Base-by-base conservation (phyloP, 2,329 filamentous ascomycete species). In the Elsinoe perseae region DNA sequence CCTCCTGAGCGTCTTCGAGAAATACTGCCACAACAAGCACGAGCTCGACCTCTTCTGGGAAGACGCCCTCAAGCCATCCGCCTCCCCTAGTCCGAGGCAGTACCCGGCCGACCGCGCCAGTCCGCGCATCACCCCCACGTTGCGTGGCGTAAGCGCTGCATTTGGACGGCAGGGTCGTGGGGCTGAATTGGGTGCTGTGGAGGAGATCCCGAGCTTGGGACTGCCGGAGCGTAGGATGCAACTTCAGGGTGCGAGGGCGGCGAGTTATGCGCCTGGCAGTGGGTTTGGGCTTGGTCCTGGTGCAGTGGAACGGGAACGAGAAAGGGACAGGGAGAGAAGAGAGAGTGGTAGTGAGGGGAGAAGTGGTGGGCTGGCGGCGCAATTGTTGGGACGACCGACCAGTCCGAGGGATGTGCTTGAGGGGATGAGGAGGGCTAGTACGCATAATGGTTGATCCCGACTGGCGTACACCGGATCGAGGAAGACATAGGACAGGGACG, bases 1-100 rank as follows among this genome's bases (percentile, higher is more conserved):
- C 38, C 69, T 78, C 54, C 71, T 73, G 58, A 70, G 72, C 27
- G 69, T 72, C 25, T 63, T 78, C 27, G 72, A 75, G 60, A 63
- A 64, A 0, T 75, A 77, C 57, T 78, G 76, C 59, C 63, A 64
- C 0, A 69, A 76, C 56, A 63, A 68, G 23, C 61, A 64, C 8
- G 65, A 67, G 1, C 65, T 79, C 12, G 66, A 69, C 2, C 56
- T 58, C 1, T 75, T 79, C 60, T 79, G 76, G 61, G 62, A 66
- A 1, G 67, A 73, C 38, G 63, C 63, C 0, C 62, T 65, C 14
- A 70, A 70, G 53, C 67, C 68, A n/a, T 61, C 46, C 6, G 56
- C 34, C 1, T 30, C 25, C 4, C 59, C 59, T 2, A 59, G 59
- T 20, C 54, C 58, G n/a, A 52, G 57, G 10, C 38, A 54, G 20